Evolutionary conservation across 192 early-diverging fungal genomes (phyloP), one percentile per base, ranked within the genome.

Genomic region (Coemansia erecta): DNA sequence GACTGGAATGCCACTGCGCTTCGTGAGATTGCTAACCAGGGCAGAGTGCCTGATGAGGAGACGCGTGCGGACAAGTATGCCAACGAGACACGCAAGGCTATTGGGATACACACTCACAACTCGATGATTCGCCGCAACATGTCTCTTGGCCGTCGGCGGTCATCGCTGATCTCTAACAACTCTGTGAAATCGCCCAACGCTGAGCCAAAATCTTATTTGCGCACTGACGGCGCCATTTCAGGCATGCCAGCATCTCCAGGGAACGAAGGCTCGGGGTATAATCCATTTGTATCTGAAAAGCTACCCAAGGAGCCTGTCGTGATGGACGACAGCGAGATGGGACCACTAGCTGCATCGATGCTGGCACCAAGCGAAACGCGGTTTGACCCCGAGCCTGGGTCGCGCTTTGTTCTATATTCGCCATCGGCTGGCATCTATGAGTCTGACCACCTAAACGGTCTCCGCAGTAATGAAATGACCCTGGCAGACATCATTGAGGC

Each of bases 401-500:
- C 65, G 26, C 60, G 75, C 8, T 72, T 78, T 52, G 55, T 72
- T 4, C 62, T 78, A 53, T 72, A 72, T 45, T 78, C 75, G 47
- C 53, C 75, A 6, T 68, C 74, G 6, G 62, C 75, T 1, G 75
- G 75, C 4, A 60, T 62, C 0, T 72, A 72, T 39, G 61, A 78
- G 61, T 60, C 75, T 2, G 53, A 42, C 28, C 66, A 57, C 3
- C 69, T 78, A n/a, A 60, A 68, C 15, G 52, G 54, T 15, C 64
- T 77, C n/a, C 57, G 69, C 18, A 60, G 58, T n/a, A 64, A 54
- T 9, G 24, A 60, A 8, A 60, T 77, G 64, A 57, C 64, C 14
- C 60, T 77, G 48, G 74, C 68, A 1, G 74, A 77, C 21, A 77
- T 77, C n/a, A 49, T 77, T 22, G 74, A 70, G 52, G 73, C 73